phyloP scores from a whole-genome alignment of 768 basidiomycete species.

The Nidularia pulvinata region DNA sequence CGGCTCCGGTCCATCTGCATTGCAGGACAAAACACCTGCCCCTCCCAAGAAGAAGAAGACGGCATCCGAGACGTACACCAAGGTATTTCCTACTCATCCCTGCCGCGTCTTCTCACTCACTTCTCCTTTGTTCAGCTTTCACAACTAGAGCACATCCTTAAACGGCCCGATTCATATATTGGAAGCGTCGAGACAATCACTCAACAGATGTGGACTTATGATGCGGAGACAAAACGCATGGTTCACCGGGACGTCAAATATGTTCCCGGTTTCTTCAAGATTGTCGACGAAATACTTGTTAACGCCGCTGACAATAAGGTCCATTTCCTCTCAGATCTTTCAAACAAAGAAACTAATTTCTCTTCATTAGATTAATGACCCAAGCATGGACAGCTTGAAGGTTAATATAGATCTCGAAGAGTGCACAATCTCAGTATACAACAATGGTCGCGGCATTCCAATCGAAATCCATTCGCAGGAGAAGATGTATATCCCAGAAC shows the following conservation, averaged over 20 bases:
- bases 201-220: slow-evolving; percentile 93
- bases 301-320: slow-evolving; percentile 99
- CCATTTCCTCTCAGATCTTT: slow-evolving; percentile 1
- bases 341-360: too few relatives aligned
- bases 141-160: slow-evolving; percentile 93
- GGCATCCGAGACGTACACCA: slow-evolving; percentile 89
- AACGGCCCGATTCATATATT: slow-evolving; percentile 94
- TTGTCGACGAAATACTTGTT: slow-evolving; percentile 98
- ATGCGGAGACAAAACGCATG: slow-evolving; percentile 84
- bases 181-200: slow-evolving; percentile 91
- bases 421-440: slow-evolving; percentile 88
- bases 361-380: slow-evolving; percentile 78
- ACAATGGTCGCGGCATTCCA: slow-evolving; percentile 96
- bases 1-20: slow-evolving; percentile 18
- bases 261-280: slow-evolving; percentile 99
- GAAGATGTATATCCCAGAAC: slow-evolving; percentile 94
- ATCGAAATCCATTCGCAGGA: slow-evolving; percentile 94
- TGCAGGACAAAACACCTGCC: slow-evolving; percentile 11
- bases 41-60: slow-evolving; percentile 65
- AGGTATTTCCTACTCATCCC: slow-evolving; percentile 42
- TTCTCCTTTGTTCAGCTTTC: slow-evolving; percentile 60
- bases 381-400: slow-evolving; percentile 90
- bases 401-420: slow-evolving; percentile 84
- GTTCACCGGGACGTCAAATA: slow-evolving; percentile 81
- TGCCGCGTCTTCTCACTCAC: neutral